Evolutionary conservation across 495 filamentous ascomycete genomes (phyloP).

Genomic region (Penicillium diatomitis): DNA sequence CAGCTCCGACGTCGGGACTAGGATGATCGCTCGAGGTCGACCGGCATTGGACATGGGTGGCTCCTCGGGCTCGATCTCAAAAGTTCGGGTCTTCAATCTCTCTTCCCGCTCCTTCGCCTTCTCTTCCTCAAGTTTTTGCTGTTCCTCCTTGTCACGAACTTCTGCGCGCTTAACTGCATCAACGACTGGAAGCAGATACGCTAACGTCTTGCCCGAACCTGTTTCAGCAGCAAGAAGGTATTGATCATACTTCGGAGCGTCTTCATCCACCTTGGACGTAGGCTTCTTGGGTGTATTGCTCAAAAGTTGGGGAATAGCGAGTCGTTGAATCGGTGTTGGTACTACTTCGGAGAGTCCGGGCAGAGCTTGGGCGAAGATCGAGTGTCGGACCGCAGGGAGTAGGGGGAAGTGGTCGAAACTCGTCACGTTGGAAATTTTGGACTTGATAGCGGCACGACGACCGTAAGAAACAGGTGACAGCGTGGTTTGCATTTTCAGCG

Average conservation of each 20-base stretch:
- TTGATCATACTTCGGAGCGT: slow-evolving; percentile 47
- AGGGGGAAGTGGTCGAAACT: slow-evolving; percentile 75
- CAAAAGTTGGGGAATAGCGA: slow-evolving; percentile 75
- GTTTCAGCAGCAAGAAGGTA: slow-evolving; percentile 93
- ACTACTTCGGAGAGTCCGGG: slow-evolving; percentile 58
- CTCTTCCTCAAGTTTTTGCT: slow-evolving; percentile 41
- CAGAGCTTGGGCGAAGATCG: slow-evolving; percentile 61
- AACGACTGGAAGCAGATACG: slow-evolving; percentile 75
- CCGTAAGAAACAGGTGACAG: slow-evolving; percentile 66
- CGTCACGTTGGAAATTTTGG: slow-evolving; percentile 54
- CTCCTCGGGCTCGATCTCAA: slow-evolving; percentile 45
- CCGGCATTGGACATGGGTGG: slow-evolving; percentile 53
- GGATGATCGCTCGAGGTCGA: slow-evolving; percentile 72
- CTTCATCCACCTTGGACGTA: slow-evolving; percentile 14
- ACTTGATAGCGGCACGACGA: slow-evolving; percentile 58
- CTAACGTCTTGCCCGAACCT: slow-evolving; percentile 91
- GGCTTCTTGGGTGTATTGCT: slow-evolving; percentile 31
- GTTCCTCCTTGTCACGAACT: slow-evolving; percentile 45
- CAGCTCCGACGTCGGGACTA: slow-evolving; percentile 90
- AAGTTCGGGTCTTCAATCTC: slow-evolving; percentile 37
- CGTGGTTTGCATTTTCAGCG: slow-evolving; percentile 88
- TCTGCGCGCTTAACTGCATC: slow-evolving; percentile 79
- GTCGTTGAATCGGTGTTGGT: slow-evolving; percentile 80
- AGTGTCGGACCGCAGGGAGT: slow-evolving; percentile 61
- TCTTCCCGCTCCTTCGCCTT: slow-evolving; percentile 40